Evolutionary conservation across 2,329 filamentous ascomycete species (phyloP).

Genomic region (Penicillium sclerotigenum): DNA sequence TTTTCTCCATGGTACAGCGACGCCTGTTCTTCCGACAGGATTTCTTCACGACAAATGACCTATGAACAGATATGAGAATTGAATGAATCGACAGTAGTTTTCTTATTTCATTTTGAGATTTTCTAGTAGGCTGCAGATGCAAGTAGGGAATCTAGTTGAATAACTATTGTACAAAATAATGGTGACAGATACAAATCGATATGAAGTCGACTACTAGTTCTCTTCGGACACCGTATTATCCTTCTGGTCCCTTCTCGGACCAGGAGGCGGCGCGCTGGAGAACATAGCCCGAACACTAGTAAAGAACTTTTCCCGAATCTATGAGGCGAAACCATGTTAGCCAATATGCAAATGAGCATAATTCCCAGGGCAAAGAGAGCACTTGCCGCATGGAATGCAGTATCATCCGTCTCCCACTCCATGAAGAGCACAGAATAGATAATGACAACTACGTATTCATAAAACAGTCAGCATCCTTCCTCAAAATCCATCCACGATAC

Average conservation of each 20-base stretch:
- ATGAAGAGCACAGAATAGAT: constrained; percentile 46
- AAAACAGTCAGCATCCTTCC: constrained; percentile 12
- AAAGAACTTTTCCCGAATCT: constrained; percentile 38
- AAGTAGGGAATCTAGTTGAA: constrained; percentile 3
- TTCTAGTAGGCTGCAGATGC: neutral
- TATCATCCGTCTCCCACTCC: constrained; percentile 43
- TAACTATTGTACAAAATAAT: constrained; percentile 6
- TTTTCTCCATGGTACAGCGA: constrained; percentile 18
- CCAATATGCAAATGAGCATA: neutral
- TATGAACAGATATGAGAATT: constrained; percentile 28
- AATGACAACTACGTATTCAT: constrained; percentile 37
- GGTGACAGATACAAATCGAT: neutral
- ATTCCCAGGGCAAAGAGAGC: neutral
- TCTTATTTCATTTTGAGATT: neutral
- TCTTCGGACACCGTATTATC: constrained; percentile 4
- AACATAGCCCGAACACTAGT: constrained; percentile 32
- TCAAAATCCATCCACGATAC: neutral
- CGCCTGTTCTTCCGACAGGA: constrained; percentile 19
- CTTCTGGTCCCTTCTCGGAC: constrained; percentile 23
- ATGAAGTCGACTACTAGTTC: neutral
- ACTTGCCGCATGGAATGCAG: constrained; percentile 43
- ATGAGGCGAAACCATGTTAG: neutral
- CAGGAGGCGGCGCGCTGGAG: constrained; percentile 32
- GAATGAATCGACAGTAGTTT: constrained; percentile 14
- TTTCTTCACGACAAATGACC: constrained; percentile 22